Base-by-base conservation (phyloP, 2,329 filamentous ascomycete species). In the Sporothrix protearum region DNA sequence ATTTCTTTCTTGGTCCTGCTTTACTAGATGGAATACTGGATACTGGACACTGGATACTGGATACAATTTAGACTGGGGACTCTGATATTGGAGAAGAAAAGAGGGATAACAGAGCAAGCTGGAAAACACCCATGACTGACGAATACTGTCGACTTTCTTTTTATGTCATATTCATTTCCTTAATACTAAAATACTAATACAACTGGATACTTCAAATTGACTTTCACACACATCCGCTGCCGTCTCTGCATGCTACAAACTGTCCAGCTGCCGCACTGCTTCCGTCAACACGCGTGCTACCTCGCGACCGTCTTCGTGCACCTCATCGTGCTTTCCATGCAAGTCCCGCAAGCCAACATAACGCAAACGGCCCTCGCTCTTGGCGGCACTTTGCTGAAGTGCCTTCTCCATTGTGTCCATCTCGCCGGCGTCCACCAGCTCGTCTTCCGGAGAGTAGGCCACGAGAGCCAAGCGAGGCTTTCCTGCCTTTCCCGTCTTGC, bases 221-320 rank as follows among this genome's bases (percentile, higher is more conserved):
- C 45, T 67, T 51, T 36, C 19, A 2, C n/a, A 33, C 16, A 28
- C 16, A 14, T 19, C n/a, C 5, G 6, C 9, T 9, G 16, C 2
- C 19, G 3, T 9, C 9, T 28, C n/a, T 14, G 12, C 25, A 16
- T 2, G 5, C 28, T 33, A 67, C 64, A 49, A 28, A 36, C 25
- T n/a, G 45, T 72, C 71, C 9, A 75, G 59, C 25, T 75, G 72
- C 25, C 63, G 39, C 53, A 76, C 45, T n/a, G 78, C 77, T 68
- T 79, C 75, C n/a, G 76, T 75, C 55, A 86, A 77, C 22, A 86
- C 79, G 68, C 80, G 80, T 36, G 85, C 87, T 66, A 91, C 78
- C 75, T 88, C 85, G 45, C 78, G 77, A 19, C 90, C 90, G 72
- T 87, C 83, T 77, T 85, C 77, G 88, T 89, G 91, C 2, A 91